Evolutionary conservation across 352 stramenopile genomes (phyloP), one percentile per base, ranked within the genome.

Genomic region (Blastocystis sp.): DNA sequence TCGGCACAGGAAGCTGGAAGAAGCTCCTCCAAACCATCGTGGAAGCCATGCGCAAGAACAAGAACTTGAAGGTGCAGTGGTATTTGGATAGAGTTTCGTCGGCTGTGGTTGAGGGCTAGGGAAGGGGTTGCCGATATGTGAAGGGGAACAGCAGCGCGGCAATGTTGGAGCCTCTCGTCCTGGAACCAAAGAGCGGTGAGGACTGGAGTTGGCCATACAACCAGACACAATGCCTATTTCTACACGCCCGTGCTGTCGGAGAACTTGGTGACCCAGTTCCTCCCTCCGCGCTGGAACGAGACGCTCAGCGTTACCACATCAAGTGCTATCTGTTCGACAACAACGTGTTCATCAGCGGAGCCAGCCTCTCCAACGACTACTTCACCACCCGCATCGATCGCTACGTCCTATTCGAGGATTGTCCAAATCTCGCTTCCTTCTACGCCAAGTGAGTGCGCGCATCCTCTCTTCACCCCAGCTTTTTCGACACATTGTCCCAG

Each of bases 301-400:
- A 93, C 92, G 5, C 52, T 79, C 10, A 79, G 69, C 34, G 92
- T 94, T 93, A 89, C 3, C 93, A 95, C 76, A 91, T 92, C 56
- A 95, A 95, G 90, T 92, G 94, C 21, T 95, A 95, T 64, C 74
- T 94, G 4, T 91, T 92, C 62, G 93, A 95, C 88, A 92, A 94
- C 71, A 93, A 90, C 40, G 90, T 94, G 41, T 90, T 95, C 59
- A 91, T 95, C 14, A 94, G 92, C 67, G 93, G 92, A 10, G 93
- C 93, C 7, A 95, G 95, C 76, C 88, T 95, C 5, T 94, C 92
- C 76, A 89, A 91, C 1, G 92, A 95, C 82, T 95, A 95, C 67
- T 95, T 95, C 34, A 94, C 92, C 0, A 93, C 93, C 64, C 87
- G 93, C 48, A 92, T 94, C 70, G 93, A 95, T 78, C 91, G 93